Evolutionary conservation across 768 basidiomycete genomes (phyloP).

Genomic region (Hirschioporus abietinus): DNA sequence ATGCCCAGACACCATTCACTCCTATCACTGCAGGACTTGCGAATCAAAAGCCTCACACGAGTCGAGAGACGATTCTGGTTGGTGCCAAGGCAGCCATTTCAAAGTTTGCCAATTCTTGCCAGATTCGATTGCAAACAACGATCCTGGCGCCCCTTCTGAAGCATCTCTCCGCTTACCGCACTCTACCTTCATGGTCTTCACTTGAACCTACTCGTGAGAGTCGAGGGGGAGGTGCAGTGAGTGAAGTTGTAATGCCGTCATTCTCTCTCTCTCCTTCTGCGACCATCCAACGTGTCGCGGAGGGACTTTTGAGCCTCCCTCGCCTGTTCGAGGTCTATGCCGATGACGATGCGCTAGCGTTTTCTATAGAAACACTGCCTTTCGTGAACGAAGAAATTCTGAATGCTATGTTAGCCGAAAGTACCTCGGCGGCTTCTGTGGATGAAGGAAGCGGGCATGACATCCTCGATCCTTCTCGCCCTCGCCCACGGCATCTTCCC

Average conservation of each 20-base stretch:
- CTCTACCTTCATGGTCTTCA: constrained; percentile 61
- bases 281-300: constrained; percentile 81
- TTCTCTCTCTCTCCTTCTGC: constrained; percentile 93
- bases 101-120: constrained; percentile 65
- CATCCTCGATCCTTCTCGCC: constrained; percentile 11
- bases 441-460: constrained; percentile 5
- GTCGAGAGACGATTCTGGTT: constrained; percentile 42
- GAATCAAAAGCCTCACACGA: constrained; percentile 18
- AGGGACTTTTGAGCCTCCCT: constrained; percentile 91
- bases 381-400: constrained; percentile 23
- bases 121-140: constrained; percentile 71
- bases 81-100: constrained; percentile 52
- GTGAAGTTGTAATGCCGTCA: constrained; percentile 71
- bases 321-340: constrained; percentile 92
- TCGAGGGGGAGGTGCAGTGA: constrained; percentile 37
- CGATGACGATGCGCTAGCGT: constrained; percentile 84
- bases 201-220: constrained; percentile 41
- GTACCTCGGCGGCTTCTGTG: background rate
- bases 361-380: constrained; percentile 80
- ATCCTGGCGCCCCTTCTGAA: constrained; percentile 79
- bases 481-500: constrained; percentile 39
- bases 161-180: constrained; percentile 67
- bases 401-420: background rate
- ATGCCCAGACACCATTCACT: constrained; percentile 20
- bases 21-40: constrained; percentile 24